Evolutionary conservation across 345 rosid species (phyloP), one percentile per base, ranked within the genome.

Genomic region (Rhizophora mangle): DNA sequence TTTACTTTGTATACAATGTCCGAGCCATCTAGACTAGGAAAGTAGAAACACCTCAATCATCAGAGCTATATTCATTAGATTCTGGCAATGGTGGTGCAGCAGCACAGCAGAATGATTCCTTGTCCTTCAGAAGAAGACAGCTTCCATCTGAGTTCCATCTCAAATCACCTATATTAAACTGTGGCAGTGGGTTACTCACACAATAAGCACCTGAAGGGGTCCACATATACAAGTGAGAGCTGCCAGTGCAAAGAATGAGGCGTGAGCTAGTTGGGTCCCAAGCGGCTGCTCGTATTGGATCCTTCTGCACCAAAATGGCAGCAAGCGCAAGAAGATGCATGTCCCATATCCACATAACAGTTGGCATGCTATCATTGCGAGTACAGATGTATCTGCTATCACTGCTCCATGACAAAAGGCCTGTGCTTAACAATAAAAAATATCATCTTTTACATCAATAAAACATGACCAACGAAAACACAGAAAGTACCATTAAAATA

Each of bases 151-250:
- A 77, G 73, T 90, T 95, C 97, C 99, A 92, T 78, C 90, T 95
- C 70, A 95, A 82, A 82, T 95, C 99, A 11, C 79, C 76, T 64
- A 92, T 79, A 58, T 75, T 77, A 69, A 95, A 90, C 62, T 87
- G 89, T 0, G 92, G 87, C 34, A 90, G 82, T 0, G 96, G 99
- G 68, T 81, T 86, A 66, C 88, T 86, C 34, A 92, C 82, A 60
- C 97, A 92, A 84, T 81, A 95, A n/a, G 99, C 97, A 76, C 97
- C 98, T 0, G 96, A 84, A 67, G 97, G 96, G 64, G 92, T 85
- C 99, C 99, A 95, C 96, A 95, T 90, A 75, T 95, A 95, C 73
- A 92, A 72, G 82, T 95, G 96, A 37, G 92, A 82, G 83, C 96
- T 95, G 58, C 96, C 98, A 0, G 98, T 90, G 83, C 98, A 90